Evolutionary conservation across 768 basidiomycete species (phyloP).

Genomic region (Leucogyrophana mollusca): DNA sequence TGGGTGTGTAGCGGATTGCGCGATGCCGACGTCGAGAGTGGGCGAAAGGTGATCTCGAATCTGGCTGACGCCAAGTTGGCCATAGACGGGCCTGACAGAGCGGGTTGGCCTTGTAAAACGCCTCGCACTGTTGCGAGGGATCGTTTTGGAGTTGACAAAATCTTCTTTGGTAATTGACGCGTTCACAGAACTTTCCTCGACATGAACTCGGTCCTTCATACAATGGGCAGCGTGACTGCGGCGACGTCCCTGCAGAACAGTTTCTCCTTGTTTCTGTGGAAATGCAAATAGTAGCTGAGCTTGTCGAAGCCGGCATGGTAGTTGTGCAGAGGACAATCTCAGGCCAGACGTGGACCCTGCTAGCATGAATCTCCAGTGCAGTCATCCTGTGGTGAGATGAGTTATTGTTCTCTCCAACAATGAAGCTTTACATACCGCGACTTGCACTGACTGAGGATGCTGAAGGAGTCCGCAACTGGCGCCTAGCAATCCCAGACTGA

Average conservation of each 20-base stretch:
- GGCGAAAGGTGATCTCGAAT: neutral
- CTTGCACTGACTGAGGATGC: constrained; percentile 28
- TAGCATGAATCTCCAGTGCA: constrained; percentile 72
- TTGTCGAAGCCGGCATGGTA: constrained; percentile 28
- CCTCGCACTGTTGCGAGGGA: neutral
- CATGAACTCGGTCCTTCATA: neutral
- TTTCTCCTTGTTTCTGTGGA: constrained; percentile 1
- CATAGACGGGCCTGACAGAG: neutral
- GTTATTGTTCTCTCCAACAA: neutral
- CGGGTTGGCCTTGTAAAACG: neutral
- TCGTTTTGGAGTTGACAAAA: neutral
- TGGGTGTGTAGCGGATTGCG: constrained; percentile 2
- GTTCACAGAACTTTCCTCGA: constrained; percentile 1
- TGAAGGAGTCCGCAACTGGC: constrained; percentile 6
- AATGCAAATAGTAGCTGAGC: constrained; percentile 9
- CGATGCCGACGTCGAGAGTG: constrained; percentile 14
- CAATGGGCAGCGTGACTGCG: constrained; percentile 4
- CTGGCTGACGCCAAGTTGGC: neutral
- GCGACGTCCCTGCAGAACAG: neutral
- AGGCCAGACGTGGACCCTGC: constrained; percentile 79
- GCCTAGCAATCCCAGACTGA: too few species aligned
- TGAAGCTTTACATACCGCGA: constrained; percentile 39
- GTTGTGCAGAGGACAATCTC: constrained; percentile 38
- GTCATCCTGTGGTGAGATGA: constrained; percentile 56
- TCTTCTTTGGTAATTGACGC: neutral